These are phyloP conservation scores for Fraxinus platypoda DNA, from an alignment of 305 asterid species.

Conservation along the genomic window DNA sequence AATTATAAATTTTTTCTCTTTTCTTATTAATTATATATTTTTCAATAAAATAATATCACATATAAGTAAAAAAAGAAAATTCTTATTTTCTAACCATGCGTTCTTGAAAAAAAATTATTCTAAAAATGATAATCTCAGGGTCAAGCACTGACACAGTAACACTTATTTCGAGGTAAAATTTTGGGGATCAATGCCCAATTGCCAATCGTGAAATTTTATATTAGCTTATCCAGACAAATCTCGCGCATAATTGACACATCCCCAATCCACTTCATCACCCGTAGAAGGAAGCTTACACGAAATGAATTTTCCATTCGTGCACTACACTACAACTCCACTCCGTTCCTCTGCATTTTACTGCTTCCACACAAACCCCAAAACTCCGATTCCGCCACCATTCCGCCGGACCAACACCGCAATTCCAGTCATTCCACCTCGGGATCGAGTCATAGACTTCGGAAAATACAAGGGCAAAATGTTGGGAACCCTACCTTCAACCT, in stretches of 20 bases:
- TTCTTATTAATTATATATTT: too few relatives aligned
- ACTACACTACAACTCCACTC: neutral
- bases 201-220: too few relatives aligned
- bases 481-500: conserved; percentile 71
- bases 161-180: too few relatives aligned
- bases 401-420: conserved; percentile 12
- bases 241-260: neutral
- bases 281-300: neutral
- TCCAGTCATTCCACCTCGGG: conserved; percentile 44
- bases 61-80: too few relatives aligned
- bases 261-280: neutral
- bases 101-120: too few relatives aligned
- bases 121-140: too few relatives aligned
- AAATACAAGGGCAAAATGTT: conserved; percentile 73
- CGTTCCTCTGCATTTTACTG: conserved; percentile 5
- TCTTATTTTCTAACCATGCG: too few relatives aligned
- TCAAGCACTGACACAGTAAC: too few relatives aligned
- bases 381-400: conserved; percentile 1
- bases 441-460: conserved; percentile 66
- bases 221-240: neutral
- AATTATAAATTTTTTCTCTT: too few relatives aligned
- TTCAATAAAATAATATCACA: too few relatives aligned
- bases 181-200: too few relatives aligned
- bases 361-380: neutral
- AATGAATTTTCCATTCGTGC: conserved; percentile 9